phyloP scores from a whole-genome alignment of 257 asterid genomes.

The Ilex asprella region DNA sequence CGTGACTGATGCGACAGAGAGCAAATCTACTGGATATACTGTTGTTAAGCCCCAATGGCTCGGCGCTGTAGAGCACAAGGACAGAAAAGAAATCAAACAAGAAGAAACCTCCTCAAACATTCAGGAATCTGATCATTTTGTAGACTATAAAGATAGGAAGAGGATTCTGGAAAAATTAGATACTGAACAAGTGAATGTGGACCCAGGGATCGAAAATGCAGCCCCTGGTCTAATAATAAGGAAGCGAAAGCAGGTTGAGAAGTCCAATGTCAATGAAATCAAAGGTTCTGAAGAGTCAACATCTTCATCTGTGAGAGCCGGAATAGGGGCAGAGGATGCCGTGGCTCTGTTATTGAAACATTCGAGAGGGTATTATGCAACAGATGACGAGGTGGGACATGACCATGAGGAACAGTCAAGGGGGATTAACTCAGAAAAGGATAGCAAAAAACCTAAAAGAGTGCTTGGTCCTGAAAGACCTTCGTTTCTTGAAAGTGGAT shows the following conservation, averaged over 20 bases:
- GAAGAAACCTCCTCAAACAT: slow-evolving; percentile 22
- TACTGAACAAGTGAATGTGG: slow-evolving; percentile 17
- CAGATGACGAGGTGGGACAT: slow-evolving; percentile 39
- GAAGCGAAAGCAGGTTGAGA: slow-evolving; percentile 67
- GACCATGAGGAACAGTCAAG: slow-evolving; percentile 15
- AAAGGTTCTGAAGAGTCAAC: slow-evolving; percentile 36
- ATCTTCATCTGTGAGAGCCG: slow-evolving; percentile 19
- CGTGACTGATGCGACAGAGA: slow-evolving; percentile 23
- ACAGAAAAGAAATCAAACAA: slow-evolving; percentile 39
- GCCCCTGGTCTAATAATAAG: slow-evolving; percentile 93
- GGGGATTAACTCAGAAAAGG: slow-evolving; percentile 32
- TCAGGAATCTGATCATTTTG: slow-evolving; percentile 65
- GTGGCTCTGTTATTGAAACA: slow-evolving; percentile 82
- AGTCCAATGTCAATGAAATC: slow-evolving; percentile 32
- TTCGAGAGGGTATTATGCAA: slow-evolving; percentile 46
- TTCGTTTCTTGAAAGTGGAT: slow-evolving; percentile 39
- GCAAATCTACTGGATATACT: slow-evolving; percentile 30
- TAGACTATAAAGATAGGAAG: slow-evolving; percentile 75
- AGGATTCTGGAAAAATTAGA: slow-evolving; percentile 38
- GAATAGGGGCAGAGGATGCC: slow-evolving; percentile 68
- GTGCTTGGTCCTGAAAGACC: slow-evolving; percentile 80
- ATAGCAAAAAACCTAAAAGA: slow-evolving; percentile 46
- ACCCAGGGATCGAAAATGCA: slow-evolving; percentile 62
- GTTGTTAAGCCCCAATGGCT: slow-evolving; percentile 89
- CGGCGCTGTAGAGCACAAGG: slow-evolving; percentile 66